A percentile compares a stretch with the other conserved stretches of the same genome.
These are phyloP conservation scores for Chlorella sp. DNA, from an alignment of 139 green algal genomes.

Conservation along the genomic window DNA sequence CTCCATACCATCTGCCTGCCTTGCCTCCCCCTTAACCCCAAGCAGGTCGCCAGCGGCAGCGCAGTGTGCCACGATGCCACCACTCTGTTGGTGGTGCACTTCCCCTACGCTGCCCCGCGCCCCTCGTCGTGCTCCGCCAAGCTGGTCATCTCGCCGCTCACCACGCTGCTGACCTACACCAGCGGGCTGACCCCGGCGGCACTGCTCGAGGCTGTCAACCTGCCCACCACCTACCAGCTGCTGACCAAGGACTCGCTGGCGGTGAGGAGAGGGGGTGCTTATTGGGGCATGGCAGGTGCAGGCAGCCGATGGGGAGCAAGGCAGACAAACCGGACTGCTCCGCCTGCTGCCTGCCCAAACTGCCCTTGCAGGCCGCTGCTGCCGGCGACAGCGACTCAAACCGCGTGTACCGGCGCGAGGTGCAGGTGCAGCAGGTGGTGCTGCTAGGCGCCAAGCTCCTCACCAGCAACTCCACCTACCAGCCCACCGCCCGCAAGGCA, in stretches of 20 bases:
- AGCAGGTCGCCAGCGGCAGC: background rate
- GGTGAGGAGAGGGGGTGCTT: background rate
- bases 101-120: conserved; percentile 3
- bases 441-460: background rate
- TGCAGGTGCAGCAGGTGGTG: conserved; percentile 1
- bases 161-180: background rate
- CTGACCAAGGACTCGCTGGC: background rate
- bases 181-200: background rate
- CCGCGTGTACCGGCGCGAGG: conserved; percentile 13
- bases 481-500: background rate
- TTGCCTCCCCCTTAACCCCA: background rate
- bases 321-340: background rate
- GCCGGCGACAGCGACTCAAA: background rate
- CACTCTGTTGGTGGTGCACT: background rate
- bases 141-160: conserved; percentile 2
- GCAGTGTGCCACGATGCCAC: conserved; percentile 13
- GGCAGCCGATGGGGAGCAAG: no score
- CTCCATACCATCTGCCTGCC: background rate
- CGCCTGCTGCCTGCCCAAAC: background rate
- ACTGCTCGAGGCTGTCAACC: background rate
- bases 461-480: background rate
- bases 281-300: no score
- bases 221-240: background rate
- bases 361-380: background rate
- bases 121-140: background rate